Conservation (phyloP, 2,329 filamentous ascomycete species). For the Colletotrichum sidae region DNA sequence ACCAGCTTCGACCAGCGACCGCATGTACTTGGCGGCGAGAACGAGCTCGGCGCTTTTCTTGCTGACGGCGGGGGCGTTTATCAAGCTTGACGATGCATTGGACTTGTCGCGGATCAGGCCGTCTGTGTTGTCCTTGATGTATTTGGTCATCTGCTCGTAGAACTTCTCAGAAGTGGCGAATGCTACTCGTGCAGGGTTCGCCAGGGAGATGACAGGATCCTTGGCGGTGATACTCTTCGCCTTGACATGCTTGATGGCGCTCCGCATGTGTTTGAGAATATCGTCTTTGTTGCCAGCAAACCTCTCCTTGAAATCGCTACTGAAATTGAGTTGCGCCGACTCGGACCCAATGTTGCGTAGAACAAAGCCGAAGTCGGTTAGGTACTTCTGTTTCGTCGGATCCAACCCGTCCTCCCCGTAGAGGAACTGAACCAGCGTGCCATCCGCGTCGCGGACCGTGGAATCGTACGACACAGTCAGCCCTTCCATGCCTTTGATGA, state of each 20-base stretch:
- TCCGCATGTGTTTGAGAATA: constrained; percentile 83
- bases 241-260: constrained; percentile 78
- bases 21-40: constrained; percentile 92
- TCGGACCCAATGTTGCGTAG: constrained; percentile 87
- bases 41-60: constrained; percentile 86
- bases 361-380: constrained; percentile 90
- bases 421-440: constrained; percentile 91
- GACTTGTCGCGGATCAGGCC: constrained; percentile 59
- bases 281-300: constrained; percentile 66
- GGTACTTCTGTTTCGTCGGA: constrained; percentile 91
- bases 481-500: constrained; percentile 99
- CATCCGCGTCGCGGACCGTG: constrained; percentile 93
- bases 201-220: constrained; percentile 80
- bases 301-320: constrained; percentile 58
- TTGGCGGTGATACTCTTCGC: constrained; percentile 66
- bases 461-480: constrained; percentile 92
- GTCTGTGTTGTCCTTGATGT: constrained; percentile 81
- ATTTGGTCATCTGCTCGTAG: constrained; percentile 77
- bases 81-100: constrained; percentile 49
- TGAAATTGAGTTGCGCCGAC: constrained; percentile 79
- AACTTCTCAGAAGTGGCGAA: constrained; percentile 94
- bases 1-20: constrained; percentile 91
- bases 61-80: constrained; percentile 49
- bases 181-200: constrained; percentile 80
- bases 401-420: constrained; percentile 98